Evolutionary conservation across 2,329 filamentous ascomycete genomes (phyloP).

Genomic region (Aspergillus sp.): DNA sequence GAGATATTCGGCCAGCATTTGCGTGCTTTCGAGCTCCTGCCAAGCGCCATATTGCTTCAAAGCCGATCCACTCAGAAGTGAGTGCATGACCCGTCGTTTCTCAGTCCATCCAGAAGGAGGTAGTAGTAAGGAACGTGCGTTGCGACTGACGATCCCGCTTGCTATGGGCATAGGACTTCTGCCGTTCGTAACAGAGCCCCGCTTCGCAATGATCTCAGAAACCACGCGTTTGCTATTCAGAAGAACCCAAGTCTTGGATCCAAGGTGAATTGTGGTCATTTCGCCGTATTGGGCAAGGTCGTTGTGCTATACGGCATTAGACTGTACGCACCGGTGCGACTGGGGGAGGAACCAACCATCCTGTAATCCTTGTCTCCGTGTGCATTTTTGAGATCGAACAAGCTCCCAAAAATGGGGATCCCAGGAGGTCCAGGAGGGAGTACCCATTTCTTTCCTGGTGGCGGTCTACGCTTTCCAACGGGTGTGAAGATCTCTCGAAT

Average conservation of each 20-base stretch:
- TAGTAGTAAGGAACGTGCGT: slow-evolving; percentile 33
- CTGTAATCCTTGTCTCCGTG: slow-evolving; percentile 1
- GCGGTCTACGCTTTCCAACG: slow-evolving; percentile 13
- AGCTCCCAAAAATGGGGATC: slow-evolving; percentile 19
- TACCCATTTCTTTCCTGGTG: slow-evolving; percentile 13
- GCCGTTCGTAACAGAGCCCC: slow-evolving; percentile 34
- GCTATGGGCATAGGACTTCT: slow-evolving; percentile 35
- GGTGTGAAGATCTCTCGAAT: slow-evolving; percentile 14
- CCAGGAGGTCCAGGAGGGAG: slow-evolving; percentile 25
- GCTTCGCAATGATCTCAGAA: slow-evolving; percentile 39
- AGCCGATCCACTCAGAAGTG: slow-evolving; percentile 35
- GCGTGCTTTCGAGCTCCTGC: slow-evolving; percentile 38
- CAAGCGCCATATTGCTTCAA: slow-evolving; percentile 32
- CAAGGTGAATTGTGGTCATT: slow-evolving; percentile 32
- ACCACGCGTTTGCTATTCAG: slow-evolving; percentile 44
- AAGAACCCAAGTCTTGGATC: slow-evolving; percentile 43
- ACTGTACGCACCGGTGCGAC: neutral
- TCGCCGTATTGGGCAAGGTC: slow-evolving; percentile 23
- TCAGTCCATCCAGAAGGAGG: slow-evolving; percentile 36
- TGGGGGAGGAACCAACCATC: neutral
- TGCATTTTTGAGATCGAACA: slow-evolving; percentile 9
- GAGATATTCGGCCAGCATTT: slow-evolving; percentile 37
- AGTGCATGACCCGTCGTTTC: slow-evolving; percentile 41
- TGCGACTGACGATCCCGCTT: slow-evolving; percentile 36
- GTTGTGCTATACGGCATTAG: slow-evolving; percentile 7